Evolutionary conservation across 83 land plant species (phyloP), one percentile per base, ranked within the genome.

Genomic region (Picea abies): DNA sequence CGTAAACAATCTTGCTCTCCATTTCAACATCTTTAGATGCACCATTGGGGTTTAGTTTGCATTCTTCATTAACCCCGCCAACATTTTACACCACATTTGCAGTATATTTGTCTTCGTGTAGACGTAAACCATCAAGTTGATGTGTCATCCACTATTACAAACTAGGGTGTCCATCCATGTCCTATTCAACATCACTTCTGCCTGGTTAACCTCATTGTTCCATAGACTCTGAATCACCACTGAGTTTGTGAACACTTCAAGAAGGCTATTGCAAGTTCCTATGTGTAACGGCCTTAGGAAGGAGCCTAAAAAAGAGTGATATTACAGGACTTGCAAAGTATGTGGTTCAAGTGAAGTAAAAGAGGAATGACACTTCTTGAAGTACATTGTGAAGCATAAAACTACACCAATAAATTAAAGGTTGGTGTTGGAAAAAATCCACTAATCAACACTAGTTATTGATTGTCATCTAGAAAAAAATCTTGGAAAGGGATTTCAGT

Each of bases 41-140:
- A 65, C 82, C 41, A n/a, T 89, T 90, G 47, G 87, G 76, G 84
- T 87, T 90, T 69, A 90, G 66, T 61, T 87, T 88, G 78, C 90
- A 92, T 75, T 75, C 78, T 15, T 75, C 20, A 35, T 12, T 17
- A 61, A 12, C 0, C 11, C 14, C 75, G 2, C 35, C 75, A 70
- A 23, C 26, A 9, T 70, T 70, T 29, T 29, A 9, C 10, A 25
- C 11, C 0, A 20, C 15, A 70, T 70, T 29, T 23, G 19, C 75
- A 70, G 0, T 2, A 23, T 10, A 9, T 10, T 70, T 19, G 15
- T 25, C 32, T 17, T 61, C 63, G 63, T 11, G 0, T 12, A 17
- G 63, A 61, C 0, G 17, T 17, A 0, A 0, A 11, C 26, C 11
- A 72, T 47, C 60, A 10, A 15, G 78, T 20, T 44, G 23, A 29